phyloP scores from a whole-genome alignment of 768 basidiomycete species.

The Lactifluus subvellereus region DNA sequence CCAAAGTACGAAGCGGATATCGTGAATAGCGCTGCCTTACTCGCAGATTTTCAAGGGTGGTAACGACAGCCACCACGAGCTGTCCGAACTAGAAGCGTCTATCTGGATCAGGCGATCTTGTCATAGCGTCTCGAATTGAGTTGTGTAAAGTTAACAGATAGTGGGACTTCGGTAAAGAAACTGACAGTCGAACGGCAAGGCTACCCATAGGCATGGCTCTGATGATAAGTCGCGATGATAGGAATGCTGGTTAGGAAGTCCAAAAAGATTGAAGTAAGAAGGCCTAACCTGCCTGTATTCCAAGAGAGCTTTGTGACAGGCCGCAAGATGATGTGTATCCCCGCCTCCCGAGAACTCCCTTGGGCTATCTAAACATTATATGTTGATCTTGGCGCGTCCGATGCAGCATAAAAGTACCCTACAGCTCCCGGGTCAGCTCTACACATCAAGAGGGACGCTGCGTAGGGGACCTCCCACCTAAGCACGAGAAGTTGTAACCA shows the following conservation, averaged over 20 bases:
- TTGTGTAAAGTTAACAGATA: neutral
- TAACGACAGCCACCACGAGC: neutral
- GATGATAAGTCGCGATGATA: neutral
- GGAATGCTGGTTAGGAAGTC: neutral
- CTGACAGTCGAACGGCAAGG: neutral
- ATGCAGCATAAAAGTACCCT: neutral
- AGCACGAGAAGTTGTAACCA: neutral
- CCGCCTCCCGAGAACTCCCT: too few species aligned
- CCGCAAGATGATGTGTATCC: neutral
- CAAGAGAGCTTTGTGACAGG: neutral
- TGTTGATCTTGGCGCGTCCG: too few species aligned
- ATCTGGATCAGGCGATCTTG: neutral
- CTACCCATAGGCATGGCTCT: neutral
- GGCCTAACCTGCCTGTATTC: neutral
- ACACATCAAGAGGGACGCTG: neutral
- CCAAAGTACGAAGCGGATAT: too few species aligned
- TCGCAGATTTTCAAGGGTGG: too few species aligned
- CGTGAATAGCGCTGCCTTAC: too few species aligned
- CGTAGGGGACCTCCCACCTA: neutral
- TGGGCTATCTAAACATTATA: too few species aligned
- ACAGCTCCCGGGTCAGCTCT: neutral
- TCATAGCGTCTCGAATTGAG: neutral
- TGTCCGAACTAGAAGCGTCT: neutral
- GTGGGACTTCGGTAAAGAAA: neutral
- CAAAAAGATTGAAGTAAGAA: neutral